A percentile compares a stretch with the other conserved stretches of the same genome.
These are phyloP conservation scores for Zygosaccharomyces bailii DNA, from an alignment of 805 yeast species.

Conservation along the genomic window DNA sequence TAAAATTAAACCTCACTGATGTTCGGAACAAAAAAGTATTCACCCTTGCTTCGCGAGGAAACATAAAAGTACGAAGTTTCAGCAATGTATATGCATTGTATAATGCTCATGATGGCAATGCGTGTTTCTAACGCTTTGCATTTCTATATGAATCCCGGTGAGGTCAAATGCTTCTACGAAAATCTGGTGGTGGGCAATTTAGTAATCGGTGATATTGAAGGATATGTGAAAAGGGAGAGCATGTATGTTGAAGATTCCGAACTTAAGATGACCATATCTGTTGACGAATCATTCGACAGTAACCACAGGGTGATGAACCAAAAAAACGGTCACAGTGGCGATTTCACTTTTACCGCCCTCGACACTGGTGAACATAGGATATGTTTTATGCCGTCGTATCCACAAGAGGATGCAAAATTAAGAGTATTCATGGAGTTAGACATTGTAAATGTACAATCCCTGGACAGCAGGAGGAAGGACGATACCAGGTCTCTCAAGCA, in stretches of 20 bases:
- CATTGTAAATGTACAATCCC: constrained; percentile 58
- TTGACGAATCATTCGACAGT: constrained; percentile 74
- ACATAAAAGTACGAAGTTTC: background rate
- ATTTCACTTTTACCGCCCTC: constrained; percentile 75
- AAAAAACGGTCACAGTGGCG: constrained; percentile 55
- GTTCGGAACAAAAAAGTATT: background rate
- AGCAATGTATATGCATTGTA: background rate
- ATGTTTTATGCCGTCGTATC: constrained; percentile 60
- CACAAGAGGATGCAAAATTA: constrained; percentile 45
- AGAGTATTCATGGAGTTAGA: constrained; percentile 73
- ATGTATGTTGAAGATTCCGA: constrained; percentile 52
- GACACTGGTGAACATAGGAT: constrained; percentile 84
- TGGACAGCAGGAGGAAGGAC: constrained; percentile 60
- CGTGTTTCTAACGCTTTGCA: constrained; percentile 43
- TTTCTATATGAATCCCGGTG: constrained; percentile 73
- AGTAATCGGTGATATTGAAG: constrained; percentile 73
- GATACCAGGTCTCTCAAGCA: constrained; percentile 51
- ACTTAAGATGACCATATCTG: constrained; percentile 48
- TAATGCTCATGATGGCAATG: constrained; percentile 1
- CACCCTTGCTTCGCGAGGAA: too few species aligned
- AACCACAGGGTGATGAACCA: constrained; percentile 75
- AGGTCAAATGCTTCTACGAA: constrained; percentile 78
- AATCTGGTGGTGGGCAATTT: constrained; percentile 75
- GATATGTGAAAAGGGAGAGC: constrained; percentile 52
- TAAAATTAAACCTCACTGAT: too few species aligned